phyloP scores from a whole-genome alignment of 1,284 basidiomycete genomes.

The Ustilago trichophora region DNA sequence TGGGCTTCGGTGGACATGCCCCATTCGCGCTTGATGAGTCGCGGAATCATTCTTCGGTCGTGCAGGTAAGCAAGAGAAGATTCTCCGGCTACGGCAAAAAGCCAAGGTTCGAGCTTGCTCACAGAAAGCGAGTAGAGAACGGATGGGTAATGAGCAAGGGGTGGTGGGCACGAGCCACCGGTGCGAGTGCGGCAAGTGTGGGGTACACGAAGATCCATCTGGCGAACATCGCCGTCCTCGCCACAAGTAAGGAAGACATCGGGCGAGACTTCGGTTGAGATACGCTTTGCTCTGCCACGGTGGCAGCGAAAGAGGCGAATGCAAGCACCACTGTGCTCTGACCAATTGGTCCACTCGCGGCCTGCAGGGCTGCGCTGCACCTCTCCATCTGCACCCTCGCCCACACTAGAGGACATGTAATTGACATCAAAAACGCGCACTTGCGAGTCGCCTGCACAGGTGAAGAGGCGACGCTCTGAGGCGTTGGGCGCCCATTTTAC shows the following conservation, averaged over 20 bases:
- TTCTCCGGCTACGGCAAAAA: slow-evolving; percentile 69
- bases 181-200: slow-evolving; percentile 70
- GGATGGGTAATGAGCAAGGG: slow-evolving; percentile 71
- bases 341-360: slow-evolving; percentile 27
- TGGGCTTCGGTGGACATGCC: slow-evolving; percentile 71
- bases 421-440: slow-evolving; percentile 81
- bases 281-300: slow-evolving; percentile 72
- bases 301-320: slow-evolving; percentile 62
- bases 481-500: slow-evolving; percentile 79
- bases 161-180: slow-evolving; percentile 71
- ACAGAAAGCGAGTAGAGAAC: slow-evolving; percentile 69
- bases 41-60: slow-evolving; percentile 80
- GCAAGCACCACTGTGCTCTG: slow-evolving; percentile 38
- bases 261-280: slow-evolving; percentile 83
- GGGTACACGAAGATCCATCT: slow-evolving; percentile 81
- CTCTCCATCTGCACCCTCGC: slow-evolving; percentile 5
- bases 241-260: slow-evolving; percentile 84
- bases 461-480: slow-evolving; percentile 69
- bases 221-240: slow-evolving; percentile 76
- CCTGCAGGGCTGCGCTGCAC: too few relatives aligned
- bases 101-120: slow-evolving; percentile 68
- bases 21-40: slow-evolving; percentile 77
- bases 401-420: slow-evolving; percentile 11
- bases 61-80: slow-evolving; percentile 80
- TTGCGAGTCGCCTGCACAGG: slow-evolving; percentile 80